Evolutionary conservation across 495 filamentous ascomycete species (phyloP).

Genomic region (Penicillium egyptiacum): DNA sequence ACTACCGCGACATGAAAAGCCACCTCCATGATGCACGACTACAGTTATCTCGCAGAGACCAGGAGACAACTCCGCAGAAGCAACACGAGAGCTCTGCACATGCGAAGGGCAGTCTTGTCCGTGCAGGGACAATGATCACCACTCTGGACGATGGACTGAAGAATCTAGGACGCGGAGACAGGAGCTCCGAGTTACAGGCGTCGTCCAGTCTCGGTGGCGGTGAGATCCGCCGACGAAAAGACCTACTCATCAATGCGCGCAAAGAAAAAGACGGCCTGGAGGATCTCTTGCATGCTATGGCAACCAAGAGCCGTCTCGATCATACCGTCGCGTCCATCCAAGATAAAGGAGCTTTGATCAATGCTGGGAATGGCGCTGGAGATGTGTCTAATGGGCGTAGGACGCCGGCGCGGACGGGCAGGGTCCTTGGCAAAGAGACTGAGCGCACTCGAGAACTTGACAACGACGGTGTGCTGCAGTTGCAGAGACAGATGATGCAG

Average conservation of each 20-base stretch:
- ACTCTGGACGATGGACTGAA: slow-evolving; percentile 72
- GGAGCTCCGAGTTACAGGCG: slow-evolving; percentile 3
- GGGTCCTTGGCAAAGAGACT: slow-evolving; percentile 87
- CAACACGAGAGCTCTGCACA: slow-evolving; percentile 77
- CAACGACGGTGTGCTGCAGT: slow-evolving; percentile 81
- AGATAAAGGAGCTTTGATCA: slow-evolving; percentile 57
- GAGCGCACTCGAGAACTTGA: slow-evolving; percentile 85
- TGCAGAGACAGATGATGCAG: slow-evolving; percentile 79
- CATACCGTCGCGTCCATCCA: slow-evolving; percentile 49
- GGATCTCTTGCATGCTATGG: slow-evolving; percentile 71
- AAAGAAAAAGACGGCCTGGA: slow-evolving; percentile 88
- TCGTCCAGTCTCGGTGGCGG: slow-evolving; percentile 67
- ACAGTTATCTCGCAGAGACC: slow-evolving; percentile 72
- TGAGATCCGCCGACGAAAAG: slow-evolving; percentile 78
- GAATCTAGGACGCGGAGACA: slow-evolving; percentile 31
- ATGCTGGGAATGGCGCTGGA: slow-evolving; percentile 10
- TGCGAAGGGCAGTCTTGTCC: slow-evolving; percentile 79
- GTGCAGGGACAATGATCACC: slow-evolving; percentile 64
- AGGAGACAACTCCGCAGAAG: slow-evolving; percentile 61
- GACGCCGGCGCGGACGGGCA: slow-evolving; percentile 45
- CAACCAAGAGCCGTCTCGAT: slow-evolving; percentile 53
- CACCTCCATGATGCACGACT: slow-evolving; percentile 80
- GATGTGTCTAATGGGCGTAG: slow-evolving; percentile 21
- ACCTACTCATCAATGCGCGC: slow-evolving; percentile 72
- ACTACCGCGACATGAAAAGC: slow-evolving; percentile 77